Evolutionary conservation across 176 grass and related monocot species (phyloP).

Genomic region (Tillandsia fasciculata): DNA sequence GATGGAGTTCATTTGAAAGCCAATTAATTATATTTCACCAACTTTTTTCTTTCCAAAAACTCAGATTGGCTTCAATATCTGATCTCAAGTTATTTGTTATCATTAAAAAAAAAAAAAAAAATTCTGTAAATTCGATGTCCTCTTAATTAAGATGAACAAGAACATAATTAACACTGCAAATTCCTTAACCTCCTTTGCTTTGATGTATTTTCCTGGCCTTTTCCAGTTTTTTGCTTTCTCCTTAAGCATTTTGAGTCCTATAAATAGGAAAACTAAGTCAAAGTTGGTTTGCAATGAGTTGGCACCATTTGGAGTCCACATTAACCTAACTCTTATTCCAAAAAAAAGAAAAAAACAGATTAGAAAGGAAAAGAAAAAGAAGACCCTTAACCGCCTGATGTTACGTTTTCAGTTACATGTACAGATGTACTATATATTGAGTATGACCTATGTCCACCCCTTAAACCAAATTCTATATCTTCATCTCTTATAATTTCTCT

Average conservation of each 20-base stretch:
- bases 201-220: conserved; percentile 6
- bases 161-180: too few relatives aligned
- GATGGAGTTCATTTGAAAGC: too few relatives aligned
- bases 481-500: conserved; percentile 10
- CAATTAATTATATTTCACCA: too few relatives aligned
- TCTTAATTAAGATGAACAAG: too few relatives aligned
- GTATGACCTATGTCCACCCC: conserved; percentile 13
- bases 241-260: not conserved
- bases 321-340: not conserved
- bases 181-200: conserved; percentile 12
- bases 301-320: conserved; percentile 22
- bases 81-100: too few relatives aligned
- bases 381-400: conserved; percentile 29
- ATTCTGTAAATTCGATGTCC: too few relatives aligned
- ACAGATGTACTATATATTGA: conserved; percentile 6
- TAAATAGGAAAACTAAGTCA: conserved; percentile 20
- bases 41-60: too few relatives aligned
- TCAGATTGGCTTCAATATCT: too few relatives aligned
- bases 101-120: too few relatives aligned
- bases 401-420: conserved; percentile 13
- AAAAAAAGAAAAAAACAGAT: too few relatives aligned
- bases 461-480: conserved; percentile 17
- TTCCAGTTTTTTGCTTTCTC: not conserved
- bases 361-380: too few relatives aligned
- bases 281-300: conserved; percentile 14